Percentiles rank a stretch among this genome's conserved stretches.
Evolutionary conservation across 805 yeast species (phyloP).

Genomic region (Candida stauntonica): DNA sequence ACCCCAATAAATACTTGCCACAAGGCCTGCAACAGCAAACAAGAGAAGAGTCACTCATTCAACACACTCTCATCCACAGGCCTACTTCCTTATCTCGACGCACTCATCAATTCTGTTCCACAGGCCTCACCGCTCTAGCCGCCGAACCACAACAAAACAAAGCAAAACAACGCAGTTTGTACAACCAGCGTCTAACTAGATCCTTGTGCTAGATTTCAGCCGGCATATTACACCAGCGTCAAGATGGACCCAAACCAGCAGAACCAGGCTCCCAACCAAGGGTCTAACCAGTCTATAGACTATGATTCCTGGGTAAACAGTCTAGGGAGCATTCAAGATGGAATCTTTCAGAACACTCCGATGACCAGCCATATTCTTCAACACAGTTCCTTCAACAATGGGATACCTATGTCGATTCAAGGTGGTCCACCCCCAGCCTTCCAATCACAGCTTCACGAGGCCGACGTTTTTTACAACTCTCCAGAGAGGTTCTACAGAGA

Average conservation of each 20-base stretch:
- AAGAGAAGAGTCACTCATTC: too few species aligned
- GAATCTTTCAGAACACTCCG: conserved; percentile 26
- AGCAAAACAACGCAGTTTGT: too few species aligned
- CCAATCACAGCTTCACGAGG: conserved; percentile 9
- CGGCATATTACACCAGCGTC: not conserved
- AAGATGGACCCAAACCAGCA: not conserved
- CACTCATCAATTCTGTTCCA: too few species aligned
- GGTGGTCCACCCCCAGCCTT: conserved; percentile 1
- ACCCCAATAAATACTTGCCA: too few species aligned
- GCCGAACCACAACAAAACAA: too few species aligned
- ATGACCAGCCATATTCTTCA: conserved; percentile 22
- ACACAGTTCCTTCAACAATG: conserved; percentile 7
- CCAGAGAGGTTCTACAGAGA: conserved; percentile 28
- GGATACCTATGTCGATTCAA: not conserved
- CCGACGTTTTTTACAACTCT: conserved; percentile 21
- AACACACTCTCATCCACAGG: too few species aligned
- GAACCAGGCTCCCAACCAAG: conserved; percentile 2
- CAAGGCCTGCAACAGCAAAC: too few species aligned
- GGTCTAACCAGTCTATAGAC: conserved; percentile 20
- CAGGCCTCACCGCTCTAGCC: too few species aligned
- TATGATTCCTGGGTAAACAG: conserved; percentile 28
- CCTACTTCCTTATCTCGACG: too few species aligned
- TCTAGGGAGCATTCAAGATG: conserved; percentile 25
- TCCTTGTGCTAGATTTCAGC: too few species aligned
- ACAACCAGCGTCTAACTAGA: too few species aligned